These are phyloP conservation scores for Aegilops speltoides DNA, from an alignment of 176 grass and related monocot genomes.

Conservation along the genomic window DNA sequence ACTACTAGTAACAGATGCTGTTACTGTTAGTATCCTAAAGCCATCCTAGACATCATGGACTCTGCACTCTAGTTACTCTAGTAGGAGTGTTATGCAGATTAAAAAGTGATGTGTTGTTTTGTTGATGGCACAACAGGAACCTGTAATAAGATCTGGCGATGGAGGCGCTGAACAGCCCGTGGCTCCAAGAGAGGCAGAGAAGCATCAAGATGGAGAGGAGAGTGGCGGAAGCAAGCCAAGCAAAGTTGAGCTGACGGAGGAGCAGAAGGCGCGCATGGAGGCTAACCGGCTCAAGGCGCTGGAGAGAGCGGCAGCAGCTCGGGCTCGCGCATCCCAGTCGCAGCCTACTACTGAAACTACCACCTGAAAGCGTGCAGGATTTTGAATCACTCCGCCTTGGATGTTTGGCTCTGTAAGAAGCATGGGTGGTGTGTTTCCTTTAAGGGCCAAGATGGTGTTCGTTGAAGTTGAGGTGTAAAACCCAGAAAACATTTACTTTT, in stretches of 20 bases:
- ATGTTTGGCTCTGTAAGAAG: no score
- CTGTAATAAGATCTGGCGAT: neutral
- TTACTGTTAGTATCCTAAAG: neutral
- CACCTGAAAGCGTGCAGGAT: neutral
- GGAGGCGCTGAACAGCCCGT: neutral
- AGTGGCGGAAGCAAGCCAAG: neutral
- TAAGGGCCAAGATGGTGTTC: neutral
- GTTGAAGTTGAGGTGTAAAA: neutral
- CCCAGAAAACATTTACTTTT: neutral
- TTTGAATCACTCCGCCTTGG: neutral
- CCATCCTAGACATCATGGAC: neutral
- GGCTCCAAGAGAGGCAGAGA: conserved; percentile 1
- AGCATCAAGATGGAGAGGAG: conserved; percentile 3
- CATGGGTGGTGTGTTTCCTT: neutral
- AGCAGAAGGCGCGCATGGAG: conserved; percentile 74
- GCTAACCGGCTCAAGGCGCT: conserved; percentile 77
- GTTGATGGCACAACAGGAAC: neutral
- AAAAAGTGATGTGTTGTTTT: neutral
- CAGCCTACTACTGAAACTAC: conserved; percentile 10
- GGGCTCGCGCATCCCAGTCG: conserved; percentile 38
- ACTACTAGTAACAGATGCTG: neutral
- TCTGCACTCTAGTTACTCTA: neutral
- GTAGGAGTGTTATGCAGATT: no score
- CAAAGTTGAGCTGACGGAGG: conserved; percentile 54
- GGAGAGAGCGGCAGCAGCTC: conserved; percentile 52